Conservation (phyloP, 2,329 filamentous ascomycete species). For the Penicillium italicum region DNA sequence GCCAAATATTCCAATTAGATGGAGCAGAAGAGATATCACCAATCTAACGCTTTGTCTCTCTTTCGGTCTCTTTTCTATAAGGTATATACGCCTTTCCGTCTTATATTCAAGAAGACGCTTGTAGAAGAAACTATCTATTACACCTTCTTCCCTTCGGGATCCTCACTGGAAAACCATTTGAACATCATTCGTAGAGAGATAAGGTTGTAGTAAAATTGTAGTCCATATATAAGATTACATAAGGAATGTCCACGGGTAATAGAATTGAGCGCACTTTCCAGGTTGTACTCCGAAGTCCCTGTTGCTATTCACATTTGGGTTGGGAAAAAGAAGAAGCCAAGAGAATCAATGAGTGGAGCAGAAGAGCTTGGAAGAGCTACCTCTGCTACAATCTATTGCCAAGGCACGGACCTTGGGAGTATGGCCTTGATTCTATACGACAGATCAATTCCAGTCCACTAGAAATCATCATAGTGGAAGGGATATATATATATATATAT, state of each 20-base stretch:
- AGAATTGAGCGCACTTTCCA: not conserved
- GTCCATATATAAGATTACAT: not conserved
- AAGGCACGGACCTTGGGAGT: no score
- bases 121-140: no score
- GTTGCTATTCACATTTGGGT: not conserved
- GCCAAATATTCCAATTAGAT: not conserved
- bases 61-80: not conserved
- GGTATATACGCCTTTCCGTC: not conserved
- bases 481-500: not conserved
- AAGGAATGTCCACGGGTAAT: not conserved
- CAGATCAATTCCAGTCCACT: not conserved
- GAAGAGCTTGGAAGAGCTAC: not conserved
- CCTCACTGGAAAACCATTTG: not conserved
- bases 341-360: not conserved
- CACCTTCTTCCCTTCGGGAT: not conserved
- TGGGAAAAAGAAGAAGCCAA: not conserved
- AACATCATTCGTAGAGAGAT: not conserved
- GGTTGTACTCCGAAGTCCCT: no score
- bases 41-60: not conserved
- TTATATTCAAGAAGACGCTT: not conserved
- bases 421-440: no score
- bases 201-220: not conserved
- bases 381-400: no score
- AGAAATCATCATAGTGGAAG: fast-evolving
- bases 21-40: not conserved